Evolutionary conservation across 2,329 filamentous ascomycete species (phyloP).

Genomic region (Emergomyces orientalis): DNA sequence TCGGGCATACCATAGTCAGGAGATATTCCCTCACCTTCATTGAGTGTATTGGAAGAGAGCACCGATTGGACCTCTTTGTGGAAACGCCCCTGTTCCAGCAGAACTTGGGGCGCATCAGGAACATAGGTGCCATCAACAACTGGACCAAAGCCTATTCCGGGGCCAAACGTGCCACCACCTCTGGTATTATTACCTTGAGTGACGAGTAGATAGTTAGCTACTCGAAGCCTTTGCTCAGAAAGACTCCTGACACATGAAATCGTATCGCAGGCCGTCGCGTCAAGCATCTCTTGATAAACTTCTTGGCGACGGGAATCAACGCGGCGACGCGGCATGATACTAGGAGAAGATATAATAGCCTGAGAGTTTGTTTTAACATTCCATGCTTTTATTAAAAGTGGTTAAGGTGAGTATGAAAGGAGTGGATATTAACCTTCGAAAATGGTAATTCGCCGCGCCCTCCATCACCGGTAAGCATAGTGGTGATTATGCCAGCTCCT

Average conservation of each 20-base stretch:
- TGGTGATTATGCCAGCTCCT: slow-evolving; percentile 48
- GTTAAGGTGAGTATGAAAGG: neutral
- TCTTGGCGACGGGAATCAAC: neutral
- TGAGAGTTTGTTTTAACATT: neutral
- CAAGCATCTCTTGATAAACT: slow-evolving; percentile 4
- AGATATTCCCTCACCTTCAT: slow-evolving; percentile 5
- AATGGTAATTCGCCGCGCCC: slow-evolving; percentile 1
- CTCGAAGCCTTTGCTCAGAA: neutral
- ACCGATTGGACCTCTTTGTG: slow-evolving; percentile 4
- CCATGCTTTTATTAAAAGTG: neutral
- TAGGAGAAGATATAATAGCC: slow-evolving; percentile 8
- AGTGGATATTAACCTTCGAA: neutral
- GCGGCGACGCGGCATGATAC: neutral
- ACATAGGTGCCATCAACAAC: slow-evolving; percentile 5
- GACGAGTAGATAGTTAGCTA: no score
- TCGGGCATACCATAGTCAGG: slow-evolving; percentile 8
- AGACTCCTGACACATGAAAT: neutral
- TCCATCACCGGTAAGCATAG: slow-evolving; percentile 35
- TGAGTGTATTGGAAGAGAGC: slow-evolving; percentile 3
- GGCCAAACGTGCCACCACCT: slow-evolving; percentile 7
- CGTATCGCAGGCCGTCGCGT: slow-evolving; percentile 4
- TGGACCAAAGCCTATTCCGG: slow-evolving; percentile 10
- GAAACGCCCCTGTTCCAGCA: neutral
- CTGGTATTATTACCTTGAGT: neutral
- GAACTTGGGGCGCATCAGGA: slow-evolving; percentile 2